These are phyloP conservation scores for Thielaviopsis ethacetica DNA, from an alignment of 2,329 filamentous ascomycete genomes.

Conservation along the genomic window DNA sequence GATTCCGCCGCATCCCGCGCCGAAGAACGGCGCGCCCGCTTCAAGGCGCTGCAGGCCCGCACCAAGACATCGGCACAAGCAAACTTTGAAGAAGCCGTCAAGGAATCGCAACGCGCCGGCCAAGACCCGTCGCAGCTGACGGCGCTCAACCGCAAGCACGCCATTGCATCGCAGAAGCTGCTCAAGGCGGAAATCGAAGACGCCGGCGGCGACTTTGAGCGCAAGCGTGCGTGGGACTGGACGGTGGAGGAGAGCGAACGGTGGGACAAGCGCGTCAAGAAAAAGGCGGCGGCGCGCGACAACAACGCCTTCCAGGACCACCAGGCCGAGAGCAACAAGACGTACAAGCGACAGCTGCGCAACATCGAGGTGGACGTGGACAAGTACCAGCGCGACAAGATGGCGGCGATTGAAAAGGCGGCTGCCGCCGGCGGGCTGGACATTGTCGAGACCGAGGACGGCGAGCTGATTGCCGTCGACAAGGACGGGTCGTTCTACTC, in stretches of 20 bases:
- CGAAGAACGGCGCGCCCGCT: constrained; percentile 59
- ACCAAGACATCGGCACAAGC: constrained; percentile 54
- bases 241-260: constrained; percentile 84
- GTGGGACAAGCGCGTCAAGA: constrained; percentile 83
- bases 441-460: constrained; percentile 88
- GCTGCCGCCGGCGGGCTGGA: constrained; percentile 73
- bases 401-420: constrained; percentile 67
- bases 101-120: constrained; percentile 64
- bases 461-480: constrained; percentile 87
- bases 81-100: constrained; percentile 71
- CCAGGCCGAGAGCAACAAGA: constrained; percentile 69
- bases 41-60: constrained; percentile 73
- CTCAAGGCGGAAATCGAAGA: constrained; percentile 83
- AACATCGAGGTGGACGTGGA: constrained; percentile 61
- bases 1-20: constrained; percentile 27
- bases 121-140: constrained; percentile 64
- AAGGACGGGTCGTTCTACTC: constrained; percentile 82
- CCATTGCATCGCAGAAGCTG: constrained; percentile 79
- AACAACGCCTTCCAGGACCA: constrained; percentile 86
- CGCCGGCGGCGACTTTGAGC: constrained; percentile 80
- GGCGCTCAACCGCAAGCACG: constrained; percentile 69
- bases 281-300: constrained; percentile 66
- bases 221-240: constrained; percentile 98
- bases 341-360: constrained; percentile 81
- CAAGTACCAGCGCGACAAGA: constrained; percentile 74